Evolutionary conservation across 2,329 filamentous ascomycete genomes (phyloP).

Genomic region (Aspergillus calidoustus): DNA sequence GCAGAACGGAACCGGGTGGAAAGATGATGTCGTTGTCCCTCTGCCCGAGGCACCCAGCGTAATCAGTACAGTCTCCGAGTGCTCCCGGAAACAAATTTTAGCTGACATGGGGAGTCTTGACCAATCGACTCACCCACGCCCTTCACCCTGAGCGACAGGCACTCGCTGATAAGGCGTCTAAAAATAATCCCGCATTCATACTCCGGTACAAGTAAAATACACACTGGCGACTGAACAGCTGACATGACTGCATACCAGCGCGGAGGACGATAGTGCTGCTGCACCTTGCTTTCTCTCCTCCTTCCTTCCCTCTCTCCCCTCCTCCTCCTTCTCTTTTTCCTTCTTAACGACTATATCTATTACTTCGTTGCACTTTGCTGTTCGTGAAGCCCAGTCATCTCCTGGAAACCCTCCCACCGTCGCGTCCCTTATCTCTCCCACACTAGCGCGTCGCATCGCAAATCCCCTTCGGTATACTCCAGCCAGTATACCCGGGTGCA

Average conservation of each 20-base stretch:
- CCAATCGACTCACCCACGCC: constrained; percentile 29
- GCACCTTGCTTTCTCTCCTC: constrained; percentile 17
- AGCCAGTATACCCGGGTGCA: constrained; percentile 11
- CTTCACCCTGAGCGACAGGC: neutral
- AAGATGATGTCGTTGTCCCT: neutral
- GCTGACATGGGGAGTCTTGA: constrained; percentile 10
- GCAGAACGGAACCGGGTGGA: constrained; percentile 16
- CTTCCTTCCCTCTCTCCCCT: constrained; percentile 11
- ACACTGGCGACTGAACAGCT: constrained; percentile 16
- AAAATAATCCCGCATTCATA: constrained; percentile 16
- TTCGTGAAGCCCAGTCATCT: constrained; percentile 2
- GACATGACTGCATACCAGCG: constrained; percentile 18
- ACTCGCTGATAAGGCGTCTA: constrained; percentile 8
- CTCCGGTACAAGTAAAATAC: constrained; percentile 5
- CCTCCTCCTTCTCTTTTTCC: constrained; percentile 13
- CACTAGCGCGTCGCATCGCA: constrained; percentile 30
- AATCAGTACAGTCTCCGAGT: constrained; percentile 17
- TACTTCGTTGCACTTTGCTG: constrained; percentile 10
- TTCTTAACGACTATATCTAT: constrained; percentile 12
- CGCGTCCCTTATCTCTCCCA: constrained; percentile 23
- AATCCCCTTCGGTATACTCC: constrained; percentile 15
- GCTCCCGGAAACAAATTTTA: constrained; percentile 21
- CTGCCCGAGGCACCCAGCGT: neutral
- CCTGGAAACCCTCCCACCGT: constrained; percentile 9
- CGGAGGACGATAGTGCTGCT: constrained; percentile 18